Base-by-base conservation (phyloP, 768 basidiomycete species). In the Lentinus tigrinus region DNA sequence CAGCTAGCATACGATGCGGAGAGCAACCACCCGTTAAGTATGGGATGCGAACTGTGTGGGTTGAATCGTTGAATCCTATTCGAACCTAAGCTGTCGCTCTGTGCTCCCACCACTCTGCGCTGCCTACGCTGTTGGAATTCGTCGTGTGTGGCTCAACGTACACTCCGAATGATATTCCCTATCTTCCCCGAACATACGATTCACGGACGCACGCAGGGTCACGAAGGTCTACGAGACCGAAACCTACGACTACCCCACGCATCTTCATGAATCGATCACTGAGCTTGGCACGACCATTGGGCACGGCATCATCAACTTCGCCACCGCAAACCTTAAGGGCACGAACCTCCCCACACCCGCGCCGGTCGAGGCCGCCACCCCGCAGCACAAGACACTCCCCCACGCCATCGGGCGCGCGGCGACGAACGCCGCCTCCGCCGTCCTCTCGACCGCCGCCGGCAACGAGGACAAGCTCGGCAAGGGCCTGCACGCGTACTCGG, bases 371-470 rank as follows among this genome's bases (percentile, higher is more conserved):
- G 77, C 84, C 2, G 80, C 83, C 23, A 74, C 77, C 2, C 69
- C 76, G 26, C 88, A 88, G 66, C 94, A 95, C 79, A 98, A 98
- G 85, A 98, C 97, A 0, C 88, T 98, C 52, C 93, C 97, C 0
- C 97, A 98, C 66, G 96, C 97, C 0, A 83, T 98, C 52, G 81
- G 87, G 19, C 89, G 97, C 50, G 88, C 95, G 0, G 85, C 95
- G 0, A 81, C 84, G 37, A 68, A 75, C 9, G 91, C 86, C 0
- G 80, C 85, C 2, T 70, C 70, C 5, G 73, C 75, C 11, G 67
- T 89, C 28, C 73, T 75, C n/a, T 60, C 64, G 2, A 75, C 77
- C 1, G 70, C 78, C 3, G 78, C 79, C 26, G 73, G 78, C 5
- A 78, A 76, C 24, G 74, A 77, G 0, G 87, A 91, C 64, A 84